These are phyloP conservation scores for Pythium angustatum DNA, from an alignment of 352 stramenopile species.

Conservation along the genomic window DNA sequence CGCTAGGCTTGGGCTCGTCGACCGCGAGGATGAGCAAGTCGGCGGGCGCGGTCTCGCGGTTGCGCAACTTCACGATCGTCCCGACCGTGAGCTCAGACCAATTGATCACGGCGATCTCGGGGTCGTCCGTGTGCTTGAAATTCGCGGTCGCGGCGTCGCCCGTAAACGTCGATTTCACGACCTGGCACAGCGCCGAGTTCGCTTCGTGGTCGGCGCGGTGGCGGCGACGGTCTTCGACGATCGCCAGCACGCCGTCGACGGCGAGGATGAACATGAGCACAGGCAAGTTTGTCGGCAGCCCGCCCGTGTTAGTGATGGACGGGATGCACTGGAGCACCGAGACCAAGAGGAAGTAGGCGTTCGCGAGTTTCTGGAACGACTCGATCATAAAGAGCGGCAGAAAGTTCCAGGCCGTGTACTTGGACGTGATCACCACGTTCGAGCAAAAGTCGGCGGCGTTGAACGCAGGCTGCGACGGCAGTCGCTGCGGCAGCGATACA, in stretches of 20 bases:
- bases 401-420: conserved; percentile 91
- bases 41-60: conserved; percentile 77
- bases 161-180: conserved; percentile 54
- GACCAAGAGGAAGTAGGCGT: conserved; percentile 93
- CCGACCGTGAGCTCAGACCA: conserved; percentile 84
- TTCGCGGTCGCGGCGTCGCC: conserved; percentile 27
- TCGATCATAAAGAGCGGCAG: conserved; percentile 89
- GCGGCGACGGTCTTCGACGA: conserved; percentile 83
- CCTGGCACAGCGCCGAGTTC: conserved; percentile 71
- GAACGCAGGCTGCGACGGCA: conserved; percentile 25
- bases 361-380: conserved; percentile 85
- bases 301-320: conserved; percentile 68
- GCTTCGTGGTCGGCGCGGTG: conserved; percentile 81
- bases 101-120: conserved; percentile 50
- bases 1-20: conserved; percentile 58
- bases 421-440: conserved; percentile 91
- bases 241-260: conserved; percentile 82
- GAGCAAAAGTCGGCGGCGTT: conserved; percentile 47
- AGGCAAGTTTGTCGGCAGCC: conserved; percentile 76
- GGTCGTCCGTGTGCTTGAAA: conserved; percentile 37
- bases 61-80: conserved; percentile 77
- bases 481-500: conserved; percentile 46
- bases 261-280: conserved; percentile 89
- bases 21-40: conserved; percentile 86
- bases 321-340: conserved; percentile 81